Evolutionary conservation across 768 basidiomycete species (phyloP), one percentile per base, ranked within the genome.

Genomic region (Myochromella boudieri): DNA sequence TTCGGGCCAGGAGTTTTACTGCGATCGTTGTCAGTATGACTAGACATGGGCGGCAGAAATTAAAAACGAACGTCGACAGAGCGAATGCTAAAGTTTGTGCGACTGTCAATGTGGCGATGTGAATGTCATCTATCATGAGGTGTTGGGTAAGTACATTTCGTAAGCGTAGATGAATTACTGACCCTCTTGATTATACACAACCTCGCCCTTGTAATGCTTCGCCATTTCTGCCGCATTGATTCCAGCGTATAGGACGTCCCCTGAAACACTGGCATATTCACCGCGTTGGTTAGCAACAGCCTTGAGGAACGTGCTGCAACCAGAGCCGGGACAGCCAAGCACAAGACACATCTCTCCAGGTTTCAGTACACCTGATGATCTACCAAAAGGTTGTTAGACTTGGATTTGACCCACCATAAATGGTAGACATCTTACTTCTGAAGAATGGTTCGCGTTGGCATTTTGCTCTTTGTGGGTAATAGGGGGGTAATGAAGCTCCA

Each of bases 341-440:
- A 88, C 89, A 5, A 92, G 76, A 59, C 89, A 85, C 91, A 94
- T 93, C 72, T 94, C 85, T 14, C 90, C 84, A 0, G 87, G 80
- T 52, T 86, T 83, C 31, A 91, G 65, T 14, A 83, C 69, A 31
- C 89, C 91, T 6, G 81, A 82, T 17, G 78, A 77, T 51, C 83
- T 82, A 45, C n/a, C 29, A 24, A 26, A 29, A 43, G 0, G 22
- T 7, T 20, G 25, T 45, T 14, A 56, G 43, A n/a, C 37, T 14
- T 33, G 33, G 4, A 24, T 17, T 18, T 5, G 29, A 24, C 32
- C 20, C 20, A 24, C 31, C 2, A 34, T 10, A 25, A n/a, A 25
- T 29, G 32, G 25, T 31, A 44, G 36, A 11, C 29, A 36, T 56
- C 62, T 29, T 47, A 83, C 81, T 79, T 79, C 58, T 85, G 77